Base-by-base conservation (phyloP, 371 early-diverging fungal genomes). In the Mortierella sp. region DNA sequence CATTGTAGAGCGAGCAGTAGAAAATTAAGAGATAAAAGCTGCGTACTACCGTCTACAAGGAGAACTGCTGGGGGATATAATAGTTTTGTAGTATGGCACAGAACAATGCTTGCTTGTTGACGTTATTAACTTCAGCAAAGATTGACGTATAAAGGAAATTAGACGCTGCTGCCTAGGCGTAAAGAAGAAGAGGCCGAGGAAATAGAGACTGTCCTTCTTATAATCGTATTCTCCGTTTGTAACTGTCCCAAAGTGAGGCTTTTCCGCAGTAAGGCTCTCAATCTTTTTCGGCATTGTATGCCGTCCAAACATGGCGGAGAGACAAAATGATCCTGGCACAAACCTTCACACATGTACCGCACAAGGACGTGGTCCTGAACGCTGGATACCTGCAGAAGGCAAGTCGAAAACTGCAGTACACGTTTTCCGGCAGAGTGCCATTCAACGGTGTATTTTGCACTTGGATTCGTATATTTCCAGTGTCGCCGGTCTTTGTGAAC, bases 261-360 rank as follows among this genome's bases (percentile, higher is more conserved):
- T 47, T 47, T 47, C 48, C 48, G 48, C 48, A 47, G 48, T 47
- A 47, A 24, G 19, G 48, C 48, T 47, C 48, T 47, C 48, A 47
- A 47, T 47, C 48, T n/a, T 47, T 47, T 43, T n/a, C n/a, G 44
- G 48, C 48, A 47, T 6, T 23, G 24, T 23, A 47, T 47, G 24
- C 24, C 19, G 48, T 47, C 48, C 48, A 47, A 47, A n/a, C 9
- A 23, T n/a, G 24, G 48, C 48, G 48, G 48, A 47, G 48, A 47
- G 48, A 47, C 48, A 47, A 47, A 47, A 8, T 47, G 48, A 47
- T 47, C 48, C 24, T 23, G 48, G 48, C 24, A 47, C 9, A 47
- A n/a, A 23, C 24, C 48, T 9, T 24, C 48, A 47, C 24, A 8
- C 24, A 24, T 8, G 48, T 6, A 17, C 21, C 9, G 43, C 43